Evolutionary conservation across 2,329 filamentous ascomycete species (phyloP), one percentile per base, ranked within the genome.

Genomic region (Akanthomyces lecanii): DNA sequence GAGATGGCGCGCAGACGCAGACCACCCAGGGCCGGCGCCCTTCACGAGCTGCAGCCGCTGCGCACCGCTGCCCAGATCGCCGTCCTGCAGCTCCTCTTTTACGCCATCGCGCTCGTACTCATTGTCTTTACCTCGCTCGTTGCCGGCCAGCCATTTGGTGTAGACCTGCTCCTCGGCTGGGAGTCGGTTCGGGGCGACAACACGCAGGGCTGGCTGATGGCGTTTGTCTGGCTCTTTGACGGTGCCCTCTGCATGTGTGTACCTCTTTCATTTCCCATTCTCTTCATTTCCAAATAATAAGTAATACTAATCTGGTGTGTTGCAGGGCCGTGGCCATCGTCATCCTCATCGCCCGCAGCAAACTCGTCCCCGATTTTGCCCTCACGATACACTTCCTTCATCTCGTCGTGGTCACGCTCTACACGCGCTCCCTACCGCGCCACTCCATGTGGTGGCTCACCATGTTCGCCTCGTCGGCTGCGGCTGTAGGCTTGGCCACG

Each of bases 341-440:
- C 57, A 78, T 94, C 61, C 81, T 98, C 63, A 86, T 99, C 68
- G 88, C 89, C 23, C 91, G 95, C 66, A 95, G 90, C 54, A 98
- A 98, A 75, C 89, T 98, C 65, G 90, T 98, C 57, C 92, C 92
- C 68, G 95, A 99, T 77, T 99, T 98, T 74, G 91, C 92, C 38
- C 80, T 97, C 28, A 97, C 94, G 2, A 84, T 97, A 21, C 92
- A 96, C 78, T 84, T 90, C 73, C 79, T 97, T 48, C 91, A 97
- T 74, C 84, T 97, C 60, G 67, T 95, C 70, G 76, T 91, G 70
- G 90, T 91, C 33, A 88, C 87, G 23, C 74, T 97, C 40, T 97
- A 96, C 76, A 89, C 90, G 3, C 86, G 87, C 70, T 83, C 85
- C 11, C 73, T 98, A 33, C 95, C 95, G 1, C 81, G 83, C 11